A percentile compares a stretch with the other conserved stretches of the same genome.
Conservation (phyloP, 257 asterid genomes). For the Solanum gracilifrons region DNA sequence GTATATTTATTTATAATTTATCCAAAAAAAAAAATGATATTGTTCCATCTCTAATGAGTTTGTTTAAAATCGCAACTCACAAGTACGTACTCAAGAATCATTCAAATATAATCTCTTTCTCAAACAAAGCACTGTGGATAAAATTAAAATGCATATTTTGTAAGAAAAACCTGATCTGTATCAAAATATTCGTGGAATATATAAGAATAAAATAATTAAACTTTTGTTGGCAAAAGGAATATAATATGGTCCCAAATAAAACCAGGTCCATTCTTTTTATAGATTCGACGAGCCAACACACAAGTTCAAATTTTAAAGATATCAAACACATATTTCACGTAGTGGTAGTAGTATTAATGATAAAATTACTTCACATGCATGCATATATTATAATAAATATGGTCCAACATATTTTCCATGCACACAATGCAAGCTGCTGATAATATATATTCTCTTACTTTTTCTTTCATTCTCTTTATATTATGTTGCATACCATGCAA, state of each 20-base stretch:
- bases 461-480: not conserved
- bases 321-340: not conserved
- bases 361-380: not conserved
- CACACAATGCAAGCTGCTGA: not conserved
- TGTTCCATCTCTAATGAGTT: not conserved
- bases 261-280: not conserved
- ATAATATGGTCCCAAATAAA: not conserved
- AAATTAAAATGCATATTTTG: not conserved
- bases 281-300: conserved; percentile 1
- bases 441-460: not conserved
- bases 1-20: not conserved
- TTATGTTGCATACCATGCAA: conserved; percentile 6
- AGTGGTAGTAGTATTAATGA: not conserved
- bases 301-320: conserved; percentile 6
- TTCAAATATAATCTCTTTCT: not conserved
- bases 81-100: not conserved
- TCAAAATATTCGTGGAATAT: not conserved
- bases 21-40: too few species aligned
- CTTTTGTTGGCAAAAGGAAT: not conserved
- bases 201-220: not conserved
- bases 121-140: not conserved
- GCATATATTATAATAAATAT: not conserved
- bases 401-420: not conserved
- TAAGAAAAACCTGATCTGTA: not conserved
- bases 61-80: not conserved